These are phyloP conservation scores for Pseudogymnoascus sp. DNA, from an alignment of 2,329 filamentous ascomycete species.

Conservation along the genomic window DNA sequence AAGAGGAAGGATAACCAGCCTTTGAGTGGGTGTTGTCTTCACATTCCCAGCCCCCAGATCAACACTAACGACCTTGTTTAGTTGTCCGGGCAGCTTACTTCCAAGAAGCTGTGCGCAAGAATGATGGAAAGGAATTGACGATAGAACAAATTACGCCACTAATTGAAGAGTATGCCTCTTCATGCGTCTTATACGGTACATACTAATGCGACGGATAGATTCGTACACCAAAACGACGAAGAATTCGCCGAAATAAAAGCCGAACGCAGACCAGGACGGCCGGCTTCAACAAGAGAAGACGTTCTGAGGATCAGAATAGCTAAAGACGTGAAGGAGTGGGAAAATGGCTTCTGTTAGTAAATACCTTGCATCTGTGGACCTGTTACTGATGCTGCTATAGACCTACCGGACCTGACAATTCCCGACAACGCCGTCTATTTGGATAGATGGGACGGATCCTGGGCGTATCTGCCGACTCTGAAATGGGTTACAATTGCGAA, in stretches of 20 bases:
- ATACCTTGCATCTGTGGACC: neutral
- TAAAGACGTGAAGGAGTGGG: conserved; percentile 69
- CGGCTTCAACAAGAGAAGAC: conserved; percentile 70
- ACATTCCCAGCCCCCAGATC: neutral
- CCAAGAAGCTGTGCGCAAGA: conserved; percentile 54
- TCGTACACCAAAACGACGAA: conserved; percentile 62
- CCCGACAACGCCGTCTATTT: conserved; percentile 58
- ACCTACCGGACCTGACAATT: conserved; percentile 68
- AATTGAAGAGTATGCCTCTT: conserved; percentile 49
- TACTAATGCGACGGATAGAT: conserved; percentile 39
- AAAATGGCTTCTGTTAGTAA: conserved; percentile 68
- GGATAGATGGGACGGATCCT: conserved; percentile 72
- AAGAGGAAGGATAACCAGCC: conserved; percentile 68
- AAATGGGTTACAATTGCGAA: conserved; percentile 69
- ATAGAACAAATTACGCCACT: conserved; percentile 52
- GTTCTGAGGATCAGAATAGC: conserved; percentile 65
- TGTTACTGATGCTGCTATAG: conserved; percentile 31
- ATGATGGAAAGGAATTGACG: conserved; percentile 43
- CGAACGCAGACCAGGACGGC: conserved; percentile 68
- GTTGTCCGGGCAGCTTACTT: conserved; percentile 66
- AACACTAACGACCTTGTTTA: conserved; percentile 30
- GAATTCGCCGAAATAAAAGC: conserved; percentile 61
- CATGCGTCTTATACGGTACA: conserved; percentile 17
- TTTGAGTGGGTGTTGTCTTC: conserved; percentile 51
- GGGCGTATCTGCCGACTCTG: conserved; percentile 70